Percentiles rank a stretch among this genome's conserved stretches.
phyloP scores from a whole-genome alignment of 306 rosid genomes.

The Purshia tridentata region DNA sequence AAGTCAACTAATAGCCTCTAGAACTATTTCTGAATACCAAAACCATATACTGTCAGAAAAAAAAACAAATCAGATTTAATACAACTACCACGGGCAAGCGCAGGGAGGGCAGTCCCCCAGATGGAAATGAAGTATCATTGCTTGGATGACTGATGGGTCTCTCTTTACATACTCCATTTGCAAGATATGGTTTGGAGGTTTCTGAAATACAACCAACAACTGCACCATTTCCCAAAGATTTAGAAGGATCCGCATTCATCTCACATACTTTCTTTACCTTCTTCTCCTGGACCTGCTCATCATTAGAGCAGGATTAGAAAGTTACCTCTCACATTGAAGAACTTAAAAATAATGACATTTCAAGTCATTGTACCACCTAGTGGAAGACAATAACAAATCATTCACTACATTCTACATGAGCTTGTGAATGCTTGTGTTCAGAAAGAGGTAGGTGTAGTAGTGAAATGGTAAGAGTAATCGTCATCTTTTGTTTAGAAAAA shows the following conservation, averaged over 20 bases:
- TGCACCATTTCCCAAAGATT: constrained; percentile 44
- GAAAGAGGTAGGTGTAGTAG: neutral
- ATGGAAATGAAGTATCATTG: constrained; percentile 38
- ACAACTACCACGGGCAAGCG: constrained; percentile 62
- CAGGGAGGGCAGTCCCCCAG: constrained; percentile 39
- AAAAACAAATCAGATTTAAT: constrained; percentile 13
- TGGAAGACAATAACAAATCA: neutral
- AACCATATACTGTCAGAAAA: constrained; percentile 17
- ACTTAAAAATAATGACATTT: neutral
- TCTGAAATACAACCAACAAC: constrained; percentile 36
- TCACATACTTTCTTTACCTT: constrained; percentile 62
- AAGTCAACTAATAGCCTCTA: constrained; percentile 2
- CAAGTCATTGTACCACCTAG: neutral
- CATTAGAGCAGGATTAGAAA: constrained; percentile 10
- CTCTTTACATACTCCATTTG: constrained; percentile 55
- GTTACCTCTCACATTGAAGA: neutral
- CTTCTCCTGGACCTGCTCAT: constrained; percentile 48
- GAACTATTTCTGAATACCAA: constrained; percentile 9
- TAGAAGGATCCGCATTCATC: constrained; percentile 47
- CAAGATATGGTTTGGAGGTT: constrained; percentile 37
- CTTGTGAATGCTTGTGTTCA: neutral
- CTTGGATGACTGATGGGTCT: constrained; percentile 23
- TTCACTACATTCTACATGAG: neutral
- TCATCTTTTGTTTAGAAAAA: neutral
- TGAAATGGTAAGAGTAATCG: neutral